Percentiles rank a stretch among this genome's conserved stretches.
These are phyloP conservation scores for Neurospora cerealis DNA, from an alignment of 495 filamentous ascomycete genomes.

Conservation along the genomic window DNA sequence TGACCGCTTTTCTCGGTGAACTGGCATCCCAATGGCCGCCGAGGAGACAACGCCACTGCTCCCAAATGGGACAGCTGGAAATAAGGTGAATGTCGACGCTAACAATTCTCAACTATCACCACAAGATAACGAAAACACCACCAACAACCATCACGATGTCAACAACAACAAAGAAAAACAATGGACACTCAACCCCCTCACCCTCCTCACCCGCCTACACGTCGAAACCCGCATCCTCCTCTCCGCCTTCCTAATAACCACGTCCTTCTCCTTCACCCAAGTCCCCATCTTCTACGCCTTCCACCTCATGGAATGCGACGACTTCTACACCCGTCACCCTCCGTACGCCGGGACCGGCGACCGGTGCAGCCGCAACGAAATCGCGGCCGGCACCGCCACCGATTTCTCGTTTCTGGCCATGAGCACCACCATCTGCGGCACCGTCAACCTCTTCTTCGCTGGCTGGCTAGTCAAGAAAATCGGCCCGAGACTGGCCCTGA, in stretches of 20 bases:
- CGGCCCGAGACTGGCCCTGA: constrained; percentile 41
- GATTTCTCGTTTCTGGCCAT: constrained; percentile 42
- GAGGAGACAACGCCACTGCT: constrained; percentile 2
- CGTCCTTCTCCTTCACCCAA: constrained; percentile 49
- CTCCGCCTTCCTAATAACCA: constrained; percentile 43
- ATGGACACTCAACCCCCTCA: background rate
- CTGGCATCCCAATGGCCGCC: background rate
- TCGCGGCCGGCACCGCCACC: constrained; percentile 45
- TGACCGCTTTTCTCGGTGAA: background rate
- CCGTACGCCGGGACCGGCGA: constrained; percentile 18
- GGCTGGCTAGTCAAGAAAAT: constrained; percentile 47
- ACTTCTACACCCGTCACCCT: constrained; percentile 40
- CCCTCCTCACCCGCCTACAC: background rate
- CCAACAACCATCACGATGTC: background rate
- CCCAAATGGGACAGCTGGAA: background rate
- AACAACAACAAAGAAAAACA: background rate
- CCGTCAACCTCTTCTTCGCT: constrained; percentile 47
- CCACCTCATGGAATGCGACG: constrained; percentile 48
- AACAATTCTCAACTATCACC: background rate
- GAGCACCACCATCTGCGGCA: constrained; percentile 39
- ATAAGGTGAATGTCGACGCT: background rate
- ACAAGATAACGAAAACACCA: background rate
- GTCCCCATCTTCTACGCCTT: constrained; percentile 51
- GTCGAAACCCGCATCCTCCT: constrained; percentile 38
- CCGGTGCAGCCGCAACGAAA: constrained; percentile 37